These are phyloP conservation scores for Mycena galericulata DNA, from an alignment of 768 basidiomycete genomes.

Conservation along the genomic window DNA sequence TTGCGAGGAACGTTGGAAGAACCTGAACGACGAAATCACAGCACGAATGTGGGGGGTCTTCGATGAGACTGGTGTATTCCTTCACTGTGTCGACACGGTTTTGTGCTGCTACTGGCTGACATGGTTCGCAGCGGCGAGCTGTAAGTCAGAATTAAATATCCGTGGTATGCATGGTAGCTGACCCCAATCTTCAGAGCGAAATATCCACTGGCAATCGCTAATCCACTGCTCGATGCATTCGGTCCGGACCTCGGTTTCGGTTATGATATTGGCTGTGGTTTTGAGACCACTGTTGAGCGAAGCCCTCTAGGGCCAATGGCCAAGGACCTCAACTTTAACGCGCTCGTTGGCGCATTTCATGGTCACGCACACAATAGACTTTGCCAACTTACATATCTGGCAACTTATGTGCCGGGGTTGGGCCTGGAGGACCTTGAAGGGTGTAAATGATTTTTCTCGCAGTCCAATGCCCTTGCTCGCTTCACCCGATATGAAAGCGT, in stretches of 20 bases:
- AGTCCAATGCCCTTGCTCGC: too few species aligned
- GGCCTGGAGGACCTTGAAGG: too few species aligned
- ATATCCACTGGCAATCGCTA: conserved; percentile 21
- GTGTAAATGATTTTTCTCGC: too few species aligned
- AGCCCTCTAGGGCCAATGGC: conserved; percentile 15
- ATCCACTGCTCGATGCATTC: conserved; percentile 15
- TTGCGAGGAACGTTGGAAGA: too few species aligned
- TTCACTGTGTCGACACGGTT: too few species aligned
- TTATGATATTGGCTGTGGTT: conserved; percentile 35
- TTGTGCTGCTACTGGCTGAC: too few species aligned
- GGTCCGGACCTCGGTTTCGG: background rate
- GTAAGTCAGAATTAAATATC: too few species aligned
- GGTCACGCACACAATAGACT: conserved; percentile 27
- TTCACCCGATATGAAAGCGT: too few species aligned
- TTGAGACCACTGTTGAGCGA: conserved; percentile 23
- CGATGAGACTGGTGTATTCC: too few species aligned
- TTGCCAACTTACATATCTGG: conserved; percentile 29
- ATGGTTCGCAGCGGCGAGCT: too few species aligned
- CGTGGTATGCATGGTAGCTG: conserved; percentile 35
- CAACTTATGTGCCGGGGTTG: conserved; percentile 25
- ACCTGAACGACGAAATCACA: too few species aligned
- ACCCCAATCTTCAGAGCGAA: conserved; percentile 14
- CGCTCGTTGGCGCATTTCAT: conserved; percentile 24
- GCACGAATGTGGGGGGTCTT: too few species aligned
- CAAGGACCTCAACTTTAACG: background rate